Percentiles rank a stretch among this genome's conserved stretches.
Conservation (phyloP, 2,329 filamentous ascomycete species). For the Cyanodermella asteris region DNA sequence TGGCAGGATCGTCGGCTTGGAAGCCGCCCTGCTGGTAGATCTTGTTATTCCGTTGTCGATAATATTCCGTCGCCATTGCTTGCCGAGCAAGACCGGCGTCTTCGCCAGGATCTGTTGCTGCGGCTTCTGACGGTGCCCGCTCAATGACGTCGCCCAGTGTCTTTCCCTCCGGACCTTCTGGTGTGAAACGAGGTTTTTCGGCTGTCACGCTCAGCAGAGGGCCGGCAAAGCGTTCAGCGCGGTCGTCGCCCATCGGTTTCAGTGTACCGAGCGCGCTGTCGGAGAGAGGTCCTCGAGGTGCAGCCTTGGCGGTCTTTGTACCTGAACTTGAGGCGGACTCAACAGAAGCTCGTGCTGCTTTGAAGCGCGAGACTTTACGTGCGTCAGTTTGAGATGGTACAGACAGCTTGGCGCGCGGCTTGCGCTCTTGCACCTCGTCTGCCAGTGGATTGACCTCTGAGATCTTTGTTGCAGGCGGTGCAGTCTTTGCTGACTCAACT, state of each 20-base stretch:
- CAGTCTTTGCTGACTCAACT: slow-evolving; percentile 11
- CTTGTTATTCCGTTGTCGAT: slow-evolving; percentile 59
- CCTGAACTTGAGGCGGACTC: background rate
- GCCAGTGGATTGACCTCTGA: too few species aligned
- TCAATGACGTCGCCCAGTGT: slow-evolving; percentile 39
- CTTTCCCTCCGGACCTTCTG: slow-evolving; percentile 21
- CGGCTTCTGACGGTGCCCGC: slow-evolving; percentile 17
- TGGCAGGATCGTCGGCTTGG: slow-evolving; percentile 26
- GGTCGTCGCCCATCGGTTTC: background rate
- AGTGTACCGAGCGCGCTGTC: background rate
- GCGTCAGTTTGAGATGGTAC: background rate
- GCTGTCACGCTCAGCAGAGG: background rate
- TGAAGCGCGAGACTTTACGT: slow-evolving; percentile 10
- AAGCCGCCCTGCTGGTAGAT: slow-evolving; percentile 44
- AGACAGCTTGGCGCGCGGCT: background rate
- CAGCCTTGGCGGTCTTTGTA: slow-evolving; percentile 10
- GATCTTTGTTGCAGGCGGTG: slow-evolving; percentile 5
- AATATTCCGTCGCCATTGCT: slow-evolving; percentile 65
- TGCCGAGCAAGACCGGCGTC: slow-evolving; percentile 52
- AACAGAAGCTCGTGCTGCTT: slow-evolving; percentile 6
- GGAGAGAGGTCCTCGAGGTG: slow-evolving; percentile 6
- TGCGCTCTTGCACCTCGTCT: background rate
- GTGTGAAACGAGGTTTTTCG: slow-evolving; percentile 5
- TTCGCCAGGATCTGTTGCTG: slow-evolving; percentile 34
- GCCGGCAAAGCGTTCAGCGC: background rate